Conservation (phyloP, 805 yeast genomes). For the Kodamaea leandrae region DNA sequence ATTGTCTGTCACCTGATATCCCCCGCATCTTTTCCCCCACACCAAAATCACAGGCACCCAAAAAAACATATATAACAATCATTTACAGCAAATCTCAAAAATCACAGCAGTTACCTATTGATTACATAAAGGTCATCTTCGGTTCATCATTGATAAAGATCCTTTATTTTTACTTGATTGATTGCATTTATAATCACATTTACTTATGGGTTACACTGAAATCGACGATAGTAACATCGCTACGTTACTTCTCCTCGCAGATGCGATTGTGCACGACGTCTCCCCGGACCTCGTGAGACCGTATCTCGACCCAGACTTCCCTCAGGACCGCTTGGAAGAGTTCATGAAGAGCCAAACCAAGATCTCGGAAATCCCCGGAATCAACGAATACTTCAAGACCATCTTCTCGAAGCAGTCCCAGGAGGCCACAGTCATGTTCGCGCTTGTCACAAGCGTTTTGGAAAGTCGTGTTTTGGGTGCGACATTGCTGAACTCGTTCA, state of each 20-base stretch:
- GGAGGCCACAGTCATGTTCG: constrained; percentile 14
- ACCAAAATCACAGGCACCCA: no score
- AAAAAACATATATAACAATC: no score
- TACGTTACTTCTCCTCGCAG: constrained; percentile 28
- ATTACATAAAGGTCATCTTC: no score
- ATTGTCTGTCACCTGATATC: no score
- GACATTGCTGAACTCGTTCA: constrained; percentile 32
- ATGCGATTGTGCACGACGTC: constrained; percentile 35
- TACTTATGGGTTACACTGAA: constrained; percentile 8
- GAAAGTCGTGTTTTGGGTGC: constrained; percentile 33
- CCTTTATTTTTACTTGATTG: no score
- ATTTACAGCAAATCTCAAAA: no score
- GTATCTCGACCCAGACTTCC: constrained; percentile 24
- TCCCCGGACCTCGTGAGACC: constrained; percentile 26
- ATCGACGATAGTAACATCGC: constrained; percentile 24
- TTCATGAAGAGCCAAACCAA: constrained; percentile 24
- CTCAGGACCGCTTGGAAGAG: constrained; percentile 27
- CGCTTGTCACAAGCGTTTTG: constrained; percentile 24
- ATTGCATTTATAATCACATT: no score
- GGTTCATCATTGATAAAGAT: no score
- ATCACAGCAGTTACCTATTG: no score
- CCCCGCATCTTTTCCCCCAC: no score
- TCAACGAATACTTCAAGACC: constrained; percentile 15
- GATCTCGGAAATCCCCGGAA: constrained; percentile 32
- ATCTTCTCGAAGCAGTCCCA: not conserved